Percentiles rank a stretch among this genome's conserved stretches.
Evolutionary conservation across 495 filamentous ascomycete species (phyloP).

Genomic region (Cetradonia linearis): DNA sequence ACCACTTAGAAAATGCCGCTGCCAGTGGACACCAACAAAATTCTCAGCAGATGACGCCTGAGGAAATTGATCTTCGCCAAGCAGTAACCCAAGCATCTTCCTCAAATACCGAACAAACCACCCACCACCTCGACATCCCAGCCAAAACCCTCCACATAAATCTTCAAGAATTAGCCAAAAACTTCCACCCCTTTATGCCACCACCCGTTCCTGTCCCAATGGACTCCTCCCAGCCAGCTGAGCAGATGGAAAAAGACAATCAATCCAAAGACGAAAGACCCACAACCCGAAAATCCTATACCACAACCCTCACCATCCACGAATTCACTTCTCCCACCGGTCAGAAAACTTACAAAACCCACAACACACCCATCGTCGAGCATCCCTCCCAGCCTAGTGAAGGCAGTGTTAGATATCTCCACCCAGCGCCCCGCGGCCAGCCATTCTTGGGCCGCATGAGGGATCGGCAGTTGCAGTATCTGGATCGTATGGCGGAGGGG

Average conservation of each 20-base stretch:
- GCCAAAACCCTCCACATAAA: constrained; percentile 34
- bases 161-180: constrained; percentile 43
- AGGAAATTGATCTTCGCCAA: constrained; percentile 36
- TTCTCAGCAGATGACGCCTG: constrained; percentile 26
- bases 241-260: constrained; percentile 19
- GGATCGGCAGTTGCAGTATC: constrained; percentile 14
- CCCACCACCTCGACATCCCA: constrained; percentile 26
- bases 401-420: background rate
- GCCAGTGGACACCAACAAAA: constrained; percentile 29
- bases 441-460: constrained; percentile 18
- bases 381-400: background rate
- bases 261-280: background rate
- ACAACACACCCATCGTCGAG: constrained; percentile 19
- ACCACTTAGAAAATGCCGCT: constrained; percentile 57
- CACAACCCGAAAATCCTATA: constrained; percentile 51
- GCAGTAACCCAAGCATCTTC: constrained; percentile 39
- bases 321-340: constrained; percentile 64
- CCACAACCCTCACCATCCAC: constrained; percentile 70
- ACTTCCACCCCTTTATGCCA: constrained; percentile 65
- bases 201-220: constrained; percentile 63
- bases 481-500: constrained; percentile 18
- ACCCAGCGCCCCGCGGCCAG: constrained; percentile 14
- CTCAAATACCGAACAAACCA: constrained; percentile 35
- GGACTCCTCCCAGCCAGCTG: constrained; percentile 24
- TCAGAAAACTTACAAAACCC: constrained; percentile 46